Base-by-base conservation (phyloP, 176 grass and related monocot species). In the Avena insularis region DNA sequence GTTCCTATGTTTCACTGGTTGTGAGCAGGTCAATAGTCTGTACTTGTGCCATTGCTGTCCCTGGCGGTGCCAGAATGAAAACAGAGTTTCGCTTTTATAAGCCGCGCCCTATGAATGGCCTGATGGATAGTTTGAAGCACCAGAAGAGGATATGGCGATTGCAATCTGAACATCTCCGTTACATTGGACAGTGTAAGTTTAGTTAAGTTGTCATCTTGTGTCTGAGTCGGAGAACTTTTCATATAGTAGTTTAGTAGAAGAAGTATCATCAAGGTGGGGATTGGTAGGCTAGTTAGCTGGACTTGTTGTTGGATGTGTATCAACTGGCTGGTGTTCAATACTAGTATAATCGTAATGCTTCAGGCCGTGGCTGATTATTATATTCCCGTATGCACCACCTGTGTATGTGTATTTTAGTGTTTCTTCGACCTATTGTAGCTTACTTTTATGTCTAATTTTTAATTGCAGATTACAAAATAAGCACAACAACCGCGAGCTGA, bases 31-130 rank as follows among this genome's bases (percentile, higher is more conserved):
- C 47, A 87, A 29, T 83, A n/a, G 15, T 46, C 21, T 79, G 8
- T 90, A 83, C 75, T 21, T 87, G 57, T 90, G 89, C 47, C 85
- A 84, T 10, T 90, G 89, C 85, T 90, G 89, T 50, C 57, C 79
- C 0, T 23, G 43, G 35, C 66, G 66, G 53, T 90, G 89, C 56
- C 55, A 84, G 56, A 64, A 87, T 68, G 80, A 84, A 65, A 83
- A 73, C 56, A 79, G 57, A 65, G 57, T 79, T 63, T 43, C 64
- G 54, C 62, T 78, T 13, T 38, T 53, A 36, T 75, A 68, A 64
- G 13, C 14, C 13, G 14, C 20, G 16, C 3, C 29, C 29, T 40
- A 4, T 15, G 57, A 59, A 38, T 13, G 7, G 15, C 29, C 36
- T 73, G 36, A 46, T 73, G 4, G 3, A 54, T 78, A 35, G 36